Evolutionary conservation across 148 eudicot species (phyloP), one percentile per base, ranked within the genome.

Genomic region (Chenopodium formosanum): DNA sequence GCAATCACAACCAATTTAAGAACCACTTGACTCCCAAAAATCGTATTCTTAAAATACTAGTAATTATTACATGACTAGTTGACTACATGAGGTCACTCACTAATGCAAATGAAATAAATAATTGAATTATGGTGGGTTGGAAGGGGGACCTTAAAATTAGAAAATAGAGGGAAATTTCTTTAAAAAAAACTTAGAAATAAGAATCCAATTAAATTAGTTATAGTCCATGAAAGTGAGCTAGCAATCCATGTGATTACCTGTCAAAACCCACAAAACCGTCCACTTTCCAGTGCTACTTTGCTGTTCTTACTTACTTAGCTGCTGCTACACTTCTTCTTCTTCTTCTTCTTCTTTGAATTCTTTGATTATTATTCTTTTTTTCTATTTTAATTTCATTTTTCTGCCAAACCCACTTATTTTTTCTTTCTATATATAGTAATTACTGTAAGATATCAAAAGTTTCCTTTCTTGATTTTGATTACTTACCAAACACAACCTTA

Each of bases 231-330:
- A 78, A 76, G 44, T 85, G 76, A 81, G 87, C 84, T 85, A 85
- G 87, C 84, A 85, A 73, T 85, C 87, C 87, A 85, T 85, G 87
- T 81, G 84, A 40, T 73, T 78, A 85, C 58, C 87, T 85, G 84
- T 85, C 84, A 83, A 32, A 66, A 67, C 82, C 84, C 87, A 79
- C 86, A 81, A 78, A 67, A 78, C 56, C 46, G 67, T 77, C 84
- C 37, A 84, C 86, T 84, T 84, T 84, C 86, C 86, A 84, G 86
- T 80, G 53, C 78, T 76, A 40, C 81, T 60, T 78, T 76, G 81
- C 81, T 80, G 78, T 76, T 70, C 64, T 80, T 52, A 14, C 79
- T 80, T 79, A 62, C 75, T 80, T 79, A 62, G 78, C 75, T 79
- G 23, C 64, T 81, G 46, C 53, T 62, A 22, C 64, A 22, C 64